Base-by-base conservation (phyloP, 495 filamentous ascomycete species). In the Haplographium delicatum region DNA sequence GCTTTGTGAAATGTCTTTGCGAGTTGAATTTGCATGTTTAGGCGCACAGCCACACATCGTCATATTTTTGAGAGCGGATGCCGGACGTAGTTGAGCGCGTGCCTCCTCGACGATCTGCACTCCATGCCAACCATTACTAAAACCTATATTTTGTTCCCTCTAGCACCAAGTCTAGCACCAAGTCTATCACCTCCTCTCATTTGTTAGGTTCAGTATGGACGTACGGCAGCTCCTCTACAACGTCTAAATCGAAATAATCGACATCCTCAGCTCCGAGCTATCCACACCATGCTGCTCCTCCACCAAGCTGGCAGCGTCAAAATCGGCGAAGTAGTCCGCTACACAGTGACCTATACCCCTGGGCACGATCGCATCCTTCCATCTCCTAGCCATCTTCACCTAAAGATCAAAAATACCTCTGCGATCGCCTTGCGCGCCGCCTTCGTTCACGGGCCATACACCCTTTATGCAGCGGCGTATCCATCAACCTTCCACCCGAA, bases 401-500 rank as follows among this genome's bases (percentile, higher is more conserved):
- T 98, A 33, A 86, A 84, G 53, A 81, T 98, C 63, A 89, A 85
- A 60, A 98, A 98, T 59, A 88, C 85, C n/a, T 91, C 88, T 18
- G 83, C 90, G 11, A 86, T 91, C 50, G 83, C 93, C 3, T 72
- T 97, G 10, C 87, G 93, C 57, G 93, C 93, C 40, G 93, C 93
- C 30, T 98, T 96, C 62, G 80, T 98, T 33, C 93, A 95, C 67
- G 93, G 93, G 1, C 93, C 93, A 2, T 98, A 98, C 65, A 95
- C 82, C 1, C 75, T 97, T 7, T 88, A 89, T 55, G 80, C 89
- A 7, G 82, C 91, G 33, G 85, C 89, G 15, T 91, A 89, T 59
- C 88, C 90, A 3, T 72, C 82, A 0, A 76, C 73, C 30, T 96
- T 90, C 66, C 78, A 88, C 58, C 88, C 90, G 3, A 86, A 95